Conservation (phyloP, 139 green algal species). For the Chlamydomonas schloesseri region DNA sequence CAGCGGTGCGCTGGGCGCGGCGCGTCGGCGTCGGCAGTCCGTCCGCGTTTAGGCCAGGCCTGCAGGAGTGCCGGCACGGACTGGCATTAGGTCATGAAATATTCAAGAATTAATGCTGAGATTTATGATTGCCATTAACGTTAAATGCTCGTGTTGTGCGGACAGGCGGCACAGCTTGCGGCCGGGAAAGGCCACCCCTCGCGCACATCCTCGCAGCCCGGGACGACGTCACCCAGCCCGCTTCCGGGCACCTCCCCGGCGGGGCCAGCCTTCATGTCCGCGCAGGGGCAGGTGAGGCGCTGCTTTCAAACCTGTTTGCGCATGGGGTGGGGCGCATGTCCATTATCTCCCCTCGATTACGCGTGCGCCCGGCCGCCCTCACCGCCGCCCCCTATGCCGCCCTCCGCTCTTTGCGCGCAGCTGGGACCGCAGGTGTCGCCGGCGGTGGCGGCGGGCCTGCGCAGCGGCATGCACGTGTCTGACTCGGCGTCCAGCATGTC, state of each 20-base stretch:
- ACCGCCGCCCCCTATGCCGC: too few relatives aligned
- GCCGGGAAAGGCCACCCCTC: not conserved
- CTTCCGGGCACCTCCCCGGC: slow-evolving; percentile 18
- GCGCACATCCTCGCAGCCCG: slow-evolving; percentile 10
- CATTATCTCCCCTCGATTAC: too few relatives aligned
- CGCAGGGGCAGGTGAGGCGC: not conserved
- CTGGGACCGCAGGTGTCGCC: slow-evolving; percentile 1
- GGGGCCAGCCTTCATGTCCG: not conserved
- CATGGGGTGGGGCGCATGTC: not conserved
- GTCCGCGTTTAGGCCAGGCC: too few relatives aligned
- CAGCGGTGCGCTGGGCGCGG: not conserved
- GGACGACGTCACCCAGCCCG: slow-evolving; percentile 23
- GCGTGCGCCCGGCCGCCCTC: too few relatives aligned
- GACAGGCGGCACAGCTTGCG: not conserved
- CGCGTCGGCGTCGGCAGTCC: too few relatives aligned
- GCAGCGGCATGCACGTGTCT: slow-evolving; percentile 53
- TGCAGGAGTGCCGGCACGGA: not conserved
- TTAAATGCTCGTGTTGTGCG: too few relatives aligned
- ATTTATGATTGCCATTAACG: too few relatives aligned
- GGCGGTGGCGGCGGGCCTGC: not conserved
- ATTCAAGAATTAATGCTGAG: too few relatives aligned
- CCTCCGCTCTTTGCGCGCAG: not conserved
- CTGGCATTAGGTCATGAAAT: not conserved
- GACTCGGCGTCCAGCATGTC: slow-evolving; percentile 64
- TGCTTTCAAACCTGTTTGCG: not conserved